Evolutionary conservation across 1,284 basidiomycete species (phyloP), one percentile per base, ranked within the genome.

Genomic region (Cutaneotrichosporon dermatis): DNA sequence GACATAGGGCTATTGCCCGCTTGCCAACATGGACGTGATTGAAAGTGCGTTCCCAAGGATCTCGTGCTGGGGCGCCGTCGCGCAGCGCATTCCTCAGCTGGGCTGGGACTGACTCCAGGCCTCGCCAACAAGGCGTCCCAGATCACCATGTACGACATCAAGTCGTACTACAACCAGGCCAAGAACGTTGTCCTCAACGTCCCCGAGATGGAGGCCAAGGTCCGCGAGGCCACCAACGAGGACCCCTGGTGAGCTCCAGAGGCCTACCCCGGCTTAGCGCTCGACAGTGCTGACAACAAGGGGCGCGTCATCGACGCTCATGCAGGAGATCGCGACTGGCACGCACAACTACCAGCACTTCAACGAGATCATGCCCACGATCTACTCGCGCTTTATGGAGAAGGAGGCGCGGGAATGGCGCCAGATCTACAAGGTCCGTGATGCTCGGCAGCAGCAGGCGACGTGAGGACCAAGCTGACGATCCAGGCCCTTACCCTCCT

Each of bases 361-460:
- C 80, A 99, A 99, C 79, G 96, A 99, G 81, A 93, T 99, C 74
- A 98, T 99, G 93, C 95, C 96, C 2, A 88, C 87, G 72, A 97
- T 98, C 70, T 99, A 97, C 78, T 84, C 88, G 4, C 86, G 90
- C 35, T 92, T 92, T 79, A 93, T 93, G 90, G 95, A 99, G 71
- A 98, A 97, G 80, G 96, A 99, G 78, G 96, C 96, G 0, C 83
- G 89, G 36, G 92, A 99, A 75, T 99, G 95, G 95, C 83, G 95
- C 44, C 94, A 99, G 79, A 99, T 99, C 65, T 99, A 99, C 85
- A 99, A 99, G 83, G 91, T 87, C 42, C 57, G 70, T 53, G 2
- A 15, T 33, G 13, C 12, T 34, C 36, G 39, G 8, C 8, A 33
- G 39, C 8, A 8, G 25, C 25, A 25, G 25, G 25, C 25, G 11